Conservation (phyloP, 208 protist genomes). For the Trypanosoma brucei region DNA sequence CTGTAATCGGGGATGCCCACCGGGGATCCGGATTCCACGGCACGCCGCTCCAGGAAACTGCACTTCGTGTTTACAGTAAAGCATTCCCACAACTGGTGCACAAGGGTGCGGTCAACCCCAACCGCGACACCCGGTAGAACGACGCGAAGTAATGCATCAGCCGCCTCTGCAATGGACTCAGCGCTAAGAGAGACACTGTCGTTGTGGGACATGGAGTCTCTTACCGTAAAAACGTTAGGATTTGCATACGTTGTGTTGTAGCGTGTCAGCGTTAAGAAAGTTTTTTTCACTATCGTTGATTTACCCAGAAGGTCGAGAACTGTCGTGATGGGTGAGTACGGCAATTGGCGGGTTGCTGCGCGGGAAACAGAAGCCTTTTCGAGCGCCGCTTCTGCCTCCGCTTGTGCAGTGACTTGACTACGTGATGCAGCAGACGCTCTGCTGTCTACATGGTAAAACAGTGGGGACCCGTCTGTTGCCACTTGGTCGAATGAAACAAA, state of each 20-base stretch:
- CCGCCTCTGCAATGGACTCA: slow-evolving; percentile 12
- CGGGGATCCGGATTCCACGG: neutral
- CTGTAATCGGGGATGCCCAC: slow-evolving; percentile 8
- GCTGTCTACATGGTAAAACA: slow-evolving; percentile 38
- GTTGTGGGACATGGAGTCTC: slow-evolving; percentile 1
- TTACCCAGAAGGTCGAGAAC: slow-evolving; percentile 9
- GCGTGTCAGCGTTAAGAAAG: slow-evolving; percentile 21
- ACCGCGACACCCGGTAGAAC: slow-evolving; percentile 1
- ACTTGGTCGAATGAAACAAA: slow-evolving; percentile 41
- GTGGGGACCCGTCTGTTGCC: slow-evolving; percentile 2
- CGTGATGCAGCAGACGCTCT: slow-evolving; percentile 13
- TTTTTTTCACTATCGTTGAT: slow-evolving; percentile 1
- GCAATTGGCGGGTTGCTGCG: slow-evolving; percentile 13
- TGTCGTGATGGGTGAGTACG: slow-evolving; percentile 27
- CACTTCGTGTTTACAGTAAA: slow-evolving; percentile 24
- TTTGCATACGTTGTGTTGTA: slow-evolving; percentile 25
- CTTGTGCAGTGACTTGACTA: slow-evolving; percentile 6
- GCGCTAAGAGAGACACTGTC: neutral
- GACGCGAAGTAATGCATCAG: slow-evolving; percentile 11
- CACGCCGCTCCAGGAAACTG: slow-evolving; percentile 1
- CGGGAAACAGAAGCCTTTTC: slow-evolving; percentile 1
- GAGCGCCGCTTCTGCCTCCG: slow-evolving; percentile 5
- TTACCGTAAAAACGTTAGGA: slow-evolving; percentile 23
- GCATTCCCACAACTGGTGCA: slow-evolving; percentile 24
- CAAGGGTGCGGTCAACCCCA: slow-evolving; percentile 12